Evolutionary conservation across 495 filamentous ascomycete genomes (phyloP), one percentile per base, ranked within the genome.

Genomic region (Recurvomyces mirabilis): DNA sequence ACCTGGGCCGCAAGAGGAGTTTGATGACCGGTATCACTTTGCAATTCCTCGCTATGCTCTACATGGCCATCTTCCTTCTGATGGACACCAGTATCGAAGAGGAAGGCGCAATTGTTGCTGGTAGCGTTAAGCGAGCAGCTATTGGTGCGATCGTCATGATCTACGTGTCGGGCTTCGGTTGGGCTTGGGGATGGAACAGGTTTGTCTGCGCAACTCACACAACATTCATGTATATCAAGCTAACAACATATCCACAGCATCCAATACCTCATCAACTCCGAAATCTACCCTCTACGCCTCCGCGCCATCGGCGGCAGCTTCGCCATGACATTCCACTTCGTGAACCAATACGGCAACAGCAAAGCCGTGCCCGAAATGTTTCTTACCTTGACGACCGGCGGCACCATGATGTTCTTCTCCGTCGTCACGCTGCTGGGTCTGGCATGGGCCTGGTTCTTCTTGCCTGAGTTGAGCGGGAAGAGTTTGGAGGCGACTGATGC

Each of bases 1-100:
- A 74, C 3, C 69, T 84, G 6, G 83, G 82, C 11, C 74, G 83
- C 10, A 72, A 79, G 9, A 70, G 76, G 24, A 79, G 78, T 25
- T 72, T 91, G 21, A 69, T 87, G 71, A 85, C 81, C 13, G 78
- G 75, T 9, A 73, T 85, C 47, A 80, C 73, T 6, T 78, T 82
- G 59, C 75, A 70, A 2, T 73, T 49, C 26, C 60, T 81, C 14
- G 70, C 71, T 50, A 87, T 87, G 78, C 74, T 82, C 52, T 84
- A 87, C 58, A 80, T 88, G 49, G 82, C 82, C 11, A 64, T 89
- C 15, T 83, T 88, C 56, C 68, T 84, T 5, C 76, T 80, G 41
- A 77, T 85, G 47, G 65, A 74, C 13, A 80, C 81, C 2, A 46
- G 46, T n/a, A 38, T 58, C 31, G 21, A 21, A 21, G 46, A 55